Evolutionary conservation across 805 yeast genomes (phyloP), one percentile per base, ranked within the genome.

Genomic region (Kurtzmaniella fragi): DNA sequence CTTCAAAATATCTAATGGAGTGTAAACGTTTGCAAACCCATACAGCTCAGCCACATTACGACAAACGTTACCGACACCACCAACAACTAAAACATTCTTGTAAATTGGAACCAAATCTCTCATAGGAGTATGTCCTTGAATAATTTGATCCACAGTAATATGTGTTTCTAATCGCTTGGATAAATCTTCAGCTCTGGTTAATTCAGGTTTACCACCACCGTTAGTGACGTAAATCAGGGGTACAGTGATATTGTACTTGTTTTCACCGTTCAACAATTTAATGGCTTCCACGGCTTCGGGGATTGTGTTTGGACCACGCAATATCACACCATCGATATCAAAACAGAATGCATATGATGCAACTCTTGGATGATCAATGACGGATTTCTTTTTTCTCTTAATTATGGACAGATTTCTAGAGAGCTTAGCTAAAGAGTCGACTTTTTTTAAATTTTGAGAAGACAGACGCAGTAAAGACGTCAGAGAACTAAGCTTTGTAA

Each of bases 91-190:
- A 4, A 88, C 95, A 41, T 83, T 84, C 41, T 82, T 67, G 60
- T 81, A 79, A 12, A 73, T 68, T 25, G 73, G 75, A 11, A 82
- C 84, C 54, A 87, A 70, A 53, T 85, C 95, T 50, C 78, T 81
- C 93, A 88, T 88, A 27, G 96, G 96, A 1, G 96, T 88, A 39
- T 88, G 95, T 44, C 95, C 95, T 62, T 88, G 96, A 51, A 88
- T 84, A 42, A 88, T 84, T 64, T 88, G 96, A 39, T 80, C 87
- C 32, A 79, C 78, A 10, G 82, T 75, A 42, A 88, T 77, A 30
- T 73, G 73, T 30, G 77, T 62, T 15, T 71, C 75, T 45, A 88
- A 70, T 47, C 87, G 66, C 41, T 72, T 69, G 32, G 81, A 68
- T 53, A 88, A 70, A 48, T 86, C 93, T 40, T 72, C 74, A 35